Base-by-base conservation (phyloP, 2,329 filamentous ascomycete species). In the Talaromyces funiculosus region DNA sequence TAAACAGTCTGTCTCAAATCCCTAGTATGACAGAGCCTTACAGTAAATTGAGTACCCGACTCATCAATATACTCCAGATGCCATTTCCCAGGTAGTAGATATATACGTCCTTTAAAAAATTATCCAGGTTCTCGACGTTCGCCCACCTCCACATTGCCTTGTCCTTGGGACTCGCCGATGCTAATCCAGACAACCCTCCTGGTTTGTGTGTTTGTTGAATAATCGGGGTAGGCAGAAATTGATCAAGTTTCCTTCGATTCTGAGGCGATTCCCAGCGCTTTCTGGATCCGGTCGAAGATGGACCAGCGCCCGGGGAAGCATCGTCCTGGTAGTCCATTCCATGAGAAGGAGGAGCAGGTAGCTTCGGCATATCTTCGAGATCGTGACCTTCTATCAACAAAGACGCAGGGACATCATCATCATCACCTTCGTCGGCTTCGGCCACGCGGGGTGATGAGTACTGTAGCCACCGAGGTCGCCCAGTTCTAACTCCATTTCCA, bases 61-160 rank as follows among this genome's bases (percentile, higher is more conserved):
- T 85, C 42, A 93, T 81, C 10, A 94, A 70, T 58, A 96, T 96
- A 61, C 90, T 95, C 83, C 87, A 92, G 38, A 96, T 85, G 0
- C 92, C 92, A 64, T 90, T 88, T 1, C 88, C 89, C 56, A 88
- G 80, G 69, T 90, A 96, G 74, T 96, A 97, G 65, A 89, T 82
- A 72, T 97, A 97, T 3, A 96, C 90, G 64, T 89, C 89, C 59
- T 85, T 84, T 70, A 96, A 86, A 72, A 96, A 97, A 67, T 86
- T 88, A 74, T 97, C 92, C 57, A 97, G 80, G 69, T 96, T 94
- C 38, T 90, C 86, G 61, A 94, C 90, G 69, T 96, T 96, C 59
- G 90, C 90, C 90, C 92, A 97, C 75, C 90, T 84, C 88, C 91
- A 97, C 79, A 96, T 85, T 3, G 92, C 92, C 73, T 87, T 89